These are phyloP conservation scores for Boletus rufocinnamomeus DNA, from an alignment of 768 basidiomycete species.

Conservation along the genomic window DNA sequence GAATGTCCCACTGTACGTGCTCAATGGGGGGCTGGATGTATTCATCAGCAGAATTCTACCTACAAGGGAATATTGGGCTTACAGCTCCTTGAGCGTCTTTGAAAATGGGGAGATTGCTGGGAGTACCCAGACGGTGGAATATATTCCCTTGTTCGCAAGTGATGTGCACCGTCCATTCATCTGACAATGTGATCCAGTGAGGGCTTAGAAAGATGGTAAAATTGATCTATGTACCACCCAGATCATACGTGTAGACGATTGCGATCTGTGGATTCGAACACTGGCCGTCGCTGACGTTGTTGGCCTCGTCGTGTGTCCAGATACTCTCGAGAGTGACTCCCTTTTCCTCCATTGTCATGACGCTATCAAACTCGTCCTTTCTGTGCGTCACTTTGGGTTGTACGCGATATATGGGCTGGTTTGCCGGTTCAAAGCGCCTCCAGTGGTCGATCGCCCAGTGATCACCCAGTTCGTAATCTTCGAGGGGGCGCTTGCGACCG, in stretches of 20 bases:
- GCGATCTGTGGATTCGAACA: constrained; percentile 26
- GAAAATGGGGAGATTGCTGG: constrained; percentile 23
- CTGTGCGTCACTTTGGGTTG: constrained; percentile 9
- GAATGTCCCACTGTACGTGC: constrained; percentile 7
- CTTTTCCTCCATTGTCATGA: constrained; percentile 26
- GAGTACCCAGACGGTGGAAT: constrained; percentile 13
- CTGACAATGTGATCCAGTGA: constrained; percentile 6
- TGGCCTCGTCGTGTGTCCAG: constrained; percentile 23
- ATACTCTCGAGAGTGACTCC: constrained; percentile 26
- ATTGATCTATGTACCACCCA: constrained; percentile 11
- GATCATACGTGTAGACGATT: constrained; percentile 30
- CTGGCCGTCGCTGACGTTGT: constrained; percentile 28
- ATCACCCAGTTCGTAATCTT: constrained; percentile 19
- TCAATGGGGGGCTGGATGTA: constrained; percentile 25
- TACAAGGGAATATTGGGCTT: not conserved
- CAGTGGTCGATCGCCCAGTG: constrained; percentile 10
- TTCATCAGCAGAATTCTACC: not conserved
- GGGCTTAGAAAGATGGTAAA: not conserved
- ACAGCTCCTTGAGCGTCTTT: constrained; percentile 27
- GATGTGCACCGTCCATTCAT: constrained; percentile 32
- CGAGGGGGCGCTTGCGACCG: constrained; percentile 20
- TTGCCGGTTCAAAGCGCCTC: constrained; percentile 15
- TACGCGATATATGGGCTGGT: constrained; percentile 23
- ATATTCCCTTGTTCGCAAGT: constrained; percentile 20
- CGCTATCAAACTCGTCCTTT: constrained; percentile 7